These are phyloP conservation scores for Prunus armeniaca DNA, from an alignment of 306 rosid genomes.

Conservation along the genomic window DNA sequence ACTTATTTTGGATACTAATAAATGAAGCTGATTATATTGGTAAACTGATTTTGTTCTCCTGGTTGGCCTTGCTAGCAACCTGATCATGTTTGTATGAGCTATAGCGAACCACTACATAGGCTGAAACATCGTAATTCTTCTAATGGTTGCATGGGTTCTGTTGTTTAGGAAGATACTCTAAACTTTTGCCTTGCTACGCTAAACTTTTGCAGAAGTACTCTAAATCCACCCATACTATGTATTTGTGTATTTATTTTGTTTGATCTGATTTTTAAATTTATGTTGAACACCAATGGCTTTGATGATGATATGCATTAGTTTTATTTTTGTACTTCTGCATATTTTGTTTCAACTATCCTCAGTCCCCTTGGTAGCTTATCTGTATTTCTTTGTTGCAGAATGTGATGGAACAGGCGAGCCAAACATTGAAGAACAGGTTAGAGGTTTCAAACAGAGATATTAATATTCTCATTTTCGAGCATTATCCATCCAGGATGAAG, in stretches of 20 bases:
- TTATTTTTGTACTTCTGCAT: no score
- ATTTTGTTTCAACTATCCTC: background rate
- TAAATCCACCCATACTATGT: no score
- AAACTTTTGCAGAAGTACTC: no score
- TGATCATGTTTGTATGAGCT: no score
- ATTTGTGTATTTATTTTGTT: background rate
- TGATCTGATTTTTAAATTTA: background rate
- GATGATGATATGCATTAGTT: no score
- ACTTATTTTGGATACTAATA: no score
- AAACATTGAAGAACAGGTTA: constrained; percentile 84
- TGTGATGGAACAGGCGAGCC: constrained; percentile 93
- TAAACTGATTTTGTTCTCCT: no score
- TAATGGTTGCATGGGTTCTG: constrained; percentile 1
- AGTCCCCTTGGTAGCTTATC: background rate
- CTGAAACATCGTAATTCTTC: background rate
- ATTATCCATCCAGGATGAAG: constrained; percentile 5
- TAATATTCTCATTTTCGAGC: background rate
- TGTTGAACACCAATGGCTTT: background rate
- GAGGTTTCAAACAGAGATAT: constrained; percentile 1
- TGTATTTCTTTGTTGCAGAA: constrained; percentile 46
- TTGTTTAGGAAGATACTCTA: constrained; percentile 57
- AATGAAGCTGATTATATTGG: no score
- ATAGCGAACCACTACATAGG: background rate
- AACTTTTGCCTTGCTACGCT: constrained; percentile 27
- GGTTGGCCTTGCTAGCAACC: no score